These are phyloP conservation scores for Populus davidiana DNA, from an alignment of 345 rosid species.

Conservation along the genomic window DNA sequence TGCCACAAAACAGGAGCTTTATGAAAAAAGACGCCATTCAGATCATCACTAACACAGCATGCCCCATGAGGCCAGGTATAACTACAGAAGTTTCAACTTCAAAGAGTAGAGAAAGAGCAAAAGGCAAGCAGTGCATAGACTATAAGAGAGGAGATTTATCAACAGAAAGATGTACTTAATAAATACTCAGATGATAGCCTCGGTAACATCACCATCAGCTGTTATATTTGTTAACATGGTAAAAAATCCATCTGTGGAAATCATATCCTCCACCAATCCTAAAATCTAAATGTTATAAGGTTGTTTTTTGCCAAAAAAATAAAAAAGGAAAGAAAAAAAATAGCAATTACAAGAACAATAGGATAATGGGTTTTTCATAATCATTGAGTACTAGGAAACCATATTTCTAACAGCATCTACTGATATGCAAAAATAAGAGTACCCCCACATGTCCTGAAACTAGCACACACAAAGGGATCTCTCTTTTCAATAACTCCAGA, in stretches of 20 bases:
- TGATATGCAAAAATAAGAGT: neutral
- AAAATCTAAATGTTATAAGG: neutral
- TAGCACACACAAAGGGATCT: neutral
- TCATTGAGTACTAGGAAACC: neutral
- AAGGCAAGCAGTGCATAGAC: neutral
- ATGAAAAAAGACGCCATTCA: neutral
- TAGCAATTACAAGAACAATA: too few species aligned
- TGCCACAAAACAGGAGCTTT: neutral
- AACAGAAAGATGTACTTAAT: neutral
- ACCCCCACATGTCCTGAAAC: neutral
- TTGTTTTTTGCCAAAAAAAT: too few species aligned
- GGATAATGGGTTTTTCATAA: neutral
- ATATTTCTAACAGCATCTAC: neutral
- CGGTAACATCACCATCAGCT: neutral
- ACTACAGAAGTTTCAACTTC: neutral
- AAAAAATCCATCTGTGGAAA: too few species aligned
- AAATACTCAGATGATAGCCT: neutral
- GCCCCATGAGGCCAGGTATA: neutral
- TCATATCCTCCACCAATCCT: neutral
- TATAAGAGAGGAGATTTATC: neutral
- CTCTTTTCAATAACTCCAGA: neutral
- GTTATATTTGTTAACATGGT: neutral
- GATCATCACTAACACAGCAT: neutral
- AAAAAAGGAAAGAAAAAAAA: neutral
- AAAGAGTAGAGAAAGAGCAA: neutral